These are phyloP conservation scores for Coemansia sp. DNA, from an alignment of 192 early-diverging fungal genomes.

Conservation along the genomic window DNA sequence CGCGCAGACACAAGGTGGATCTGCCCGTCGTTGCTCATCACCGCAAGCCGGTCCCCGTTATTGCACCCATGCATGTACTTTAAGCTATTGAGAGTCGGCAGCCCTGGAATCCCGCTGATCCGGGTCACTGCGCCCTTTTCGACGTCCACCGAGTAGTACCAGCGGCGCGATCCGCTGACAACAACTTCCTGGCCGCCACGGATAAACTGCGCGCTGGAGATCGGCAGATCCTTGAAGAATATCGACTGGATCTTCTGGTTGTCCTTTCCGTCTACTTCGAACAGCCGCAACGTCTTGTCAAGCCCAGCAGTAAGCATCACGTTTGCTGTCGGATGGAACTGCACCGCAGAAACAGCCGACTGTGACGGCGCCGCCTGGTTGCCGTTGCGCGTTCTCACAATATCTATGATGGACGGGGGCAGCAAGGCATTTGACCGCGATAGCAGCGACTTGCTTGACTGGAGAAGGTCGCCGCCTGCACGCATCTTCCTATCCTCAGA, in stretches of 20 bases:
- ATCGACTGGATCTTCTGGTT: slow-evolving; percentile 91
- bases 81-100: slow-evolving; percentile 63
- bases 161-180: slow-evolving; percentile 72
- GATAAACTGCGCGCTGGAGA: slow-evolving; percentile 73
- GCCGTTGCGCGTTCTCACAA: slow-evolving; percentile 32
- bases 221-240: slow-evolving; percentile 85
- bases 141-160: slow-evolving; percentile 84
- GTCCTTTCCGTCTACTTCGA: slow-evolving; percentile 86
- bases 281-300: slow-evolving; percentile 85
- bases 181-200: slow-evolving; percentile 73
- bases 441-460: slow-evolving; percentile 22
- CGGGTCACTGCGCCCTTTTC: slow-evolving; percentile 70
- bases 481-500: slow-evolving; percentile 17
- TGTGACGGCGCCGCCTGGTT: slow-evolving; percentile 46
- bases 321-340: slow-evolving; percentile 88
- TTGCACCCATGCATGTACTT: slow-evolving; percentile 72
- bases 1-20: slow-evolving; percentile 73
- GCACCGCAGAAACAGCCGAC: slow-evolving; percentile 63
- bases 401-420: slow-evolving; percentile 22
- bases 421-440: slow-evolving; percentile 15
- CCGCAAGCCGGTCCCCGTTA: slow-evolving; percentile 72
- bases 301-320: slow-evolving; percentile 86
- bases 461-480: slow-evolving; percentile 38
- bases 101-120: slow-evolving; percentile 71
- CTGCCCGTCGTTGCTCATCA: slow-evolving; percentile 77